These are phyloP conservation scores for Penicillium coffeae DNA, from an alignment of 495 filamentous ascomycete species.

Conservation along the genomic window DNA sequence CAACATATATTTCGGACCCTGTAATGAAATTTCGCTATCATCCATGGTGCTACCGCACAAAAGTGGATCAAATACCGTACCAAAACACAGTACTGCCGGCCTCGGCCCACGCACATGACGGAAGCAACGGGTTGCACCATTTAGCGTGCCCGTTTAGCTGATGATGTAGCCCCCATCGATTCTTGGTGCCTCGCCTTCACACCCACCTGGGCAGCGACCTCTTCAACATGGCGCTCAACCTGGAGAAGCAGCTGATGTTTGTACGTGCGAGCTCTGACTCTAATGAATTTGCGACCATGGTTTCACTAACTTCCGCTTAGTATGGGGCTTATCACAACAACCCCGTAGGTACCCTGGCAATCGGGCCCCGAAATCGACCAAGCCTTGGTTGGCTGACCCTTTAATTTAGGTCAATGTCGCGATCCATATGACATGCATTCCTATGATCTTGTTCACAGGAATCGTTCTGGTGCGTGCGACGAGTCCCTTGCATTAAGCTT, in stretches of 20 bases:
- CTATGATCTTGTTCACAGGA: slow-evolving; percentile 71
- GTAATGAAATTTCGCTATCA: not conserved
- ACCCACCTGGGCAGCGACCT: not conserved
- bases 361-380: not conserved
- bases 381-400: not conserved
- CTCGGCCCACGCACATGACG: slow-evolving; percentile 25
- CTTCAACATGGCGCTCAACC: slow-evolving; percentile 63
- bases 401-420: slow-evolving; percentile 66
- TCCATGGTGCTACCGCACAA: not conserved
- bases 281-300: not conserved
- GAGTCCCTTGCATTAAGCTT: not conserved
- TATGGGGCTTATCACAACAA: slow-evolving; percentile 96
- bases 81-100: slow-evolving; percentile 2
- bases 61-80: not conserved
- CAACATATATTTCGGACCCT: not conserved
- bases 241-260: slow-evolving; percentile 76
- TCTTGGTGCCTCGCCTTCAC: slow-evolving; percentile 3
- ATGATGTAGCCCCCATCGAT: slow-evolving; percentile 17
- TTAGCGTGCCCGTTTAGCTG: slow-evolving; percentile 14
- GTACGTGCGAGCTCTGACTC: slow-evolving; percentile 44
- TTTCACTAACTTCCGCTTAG: slow-evolving; percentile 43
- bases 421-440: slow-evolving; percentile 90
- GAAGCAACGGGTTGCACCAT: slow-evolving; percentile 12
- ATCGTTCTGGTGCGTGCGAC: slow-evolving; percentile 67
- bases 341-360: slow-evolving; percentile 45